These are phyloP conservation scores for Trichoderma arundinaceum DNA, from an alignment of 2,329 filamentous ascomycete genomes.

Conservation along the genomic window DNA sequence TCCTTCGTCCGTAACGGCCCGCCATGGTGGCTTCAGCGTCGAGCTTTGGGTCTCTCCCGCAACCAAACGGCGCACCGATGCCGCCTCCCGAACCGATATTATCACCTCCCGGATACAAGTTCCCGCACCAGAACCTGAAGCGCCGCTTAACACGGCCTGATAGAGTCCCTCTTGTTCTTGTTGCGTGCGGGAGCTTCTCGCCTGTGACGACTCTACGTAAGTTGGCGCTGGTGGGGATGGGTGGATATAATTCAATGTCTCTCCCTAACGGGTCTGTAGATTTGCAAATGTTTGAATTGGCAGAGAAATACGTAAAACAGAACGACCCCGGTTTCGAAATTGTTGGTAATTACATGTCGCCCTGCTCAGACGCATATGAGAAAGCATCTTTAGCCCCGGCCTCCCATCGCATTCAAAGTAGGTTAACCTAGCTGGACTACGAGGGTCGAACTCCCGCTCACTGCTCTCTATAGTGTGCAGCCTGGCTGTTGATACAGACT, in stretches of 20 bases:
- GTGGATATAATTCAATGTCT: neutral
- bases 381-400: constrained; percentile 50
- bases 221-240: neutral
- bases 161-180: constrained; percentile 67
- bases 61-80: constrained; percentile 5
- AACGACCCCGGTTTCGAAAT: constrained; percentile 68
- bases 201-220: constrained; percentile 70
- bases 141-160: constrained; percentile 58
- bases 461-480: constrained; percentile 64
- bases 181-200: constrained; percentile 72
- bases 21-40: constrained; percentile 27
- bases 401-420: constrained; percentile 53
- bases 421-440: neutral
- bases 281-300: constrained; percentile 84
- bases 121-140: constrained; percentile 63
- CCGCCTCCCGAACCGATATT: constrained; percentile 8
- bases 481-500: constrained; percentile 69
- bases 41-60: constrained; percentile 20
- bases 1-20: neutral
- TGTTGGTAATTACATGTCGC: constrained; percentile 71
- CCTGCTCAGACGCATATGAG: constrained; percentile 45
- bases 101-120: constrained; percentile 52
- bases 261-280: constrained; percentile 43
- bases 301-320: constrained; percentile 74
- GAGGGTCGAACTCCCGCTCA: neutral